Evolutionary conservation across 2,329 filamentous ascomycete species (phyloP), one percentile per base, ranked within the genome.

Genomic region (Niveomyces coronatus): DNA sequence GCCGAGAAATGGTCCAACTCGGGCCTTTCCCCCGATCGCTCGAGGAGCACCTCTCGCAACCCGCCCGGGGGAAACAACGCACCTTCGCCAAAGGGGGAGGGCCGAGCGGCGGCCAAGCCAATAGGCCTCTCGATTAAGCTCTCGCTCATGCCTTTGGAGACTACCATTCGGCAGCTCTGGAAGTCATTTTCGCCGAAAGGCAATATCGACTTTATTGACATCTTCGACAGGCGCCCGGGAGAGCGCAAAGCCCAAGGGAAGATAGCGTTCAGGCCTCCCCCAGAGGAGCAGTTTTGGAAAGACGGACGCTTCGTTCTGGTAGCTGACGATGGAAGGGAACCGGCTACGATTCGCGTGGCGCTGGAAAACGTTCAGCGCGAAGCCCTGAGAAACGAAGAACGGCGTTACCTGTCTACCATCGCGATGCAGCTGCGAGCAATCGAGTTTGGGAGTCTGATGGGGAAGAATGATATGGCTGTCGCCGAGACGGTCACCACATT

Each of bases 391-490:
- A 19, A 14, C 15, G 11, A 11, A 5, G 31, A 30, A 15, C 24
- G 31, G 15, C 20, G 19, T 16, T 58, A 61, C 30, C 55, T 57
- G 2, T 42, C 51, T 16, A 51, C 50, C 15, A 56, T 71, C 54
- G 62, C 51, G 13, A 45, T 77, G 2, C 49, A 54, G 2, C 62
- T 70, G 3, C 48, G 53, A 2, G 61, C 58, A 0, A 49, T 87
- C 2, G 68, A 76, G 14, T 81, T 87, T 47, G 82, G 84, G 0
- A 62, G 76, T 28, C 66, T 76, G 58, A 48, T 68, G 2, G 57
- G 66, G 1, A 66, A 71, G 4, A 61, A 58, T 3, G 62, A 63
- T 0, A 76, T 87, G 67, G 71, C 79, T 52, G 56, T 65, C 8
- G 73, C 84, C 67, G 70, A 69, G 37, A 68, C 63, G 4, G 47